Base-by-base conservation (phyloP, 2,329 filamentous ascomycete genomes). In the Cryphonectria nitschkei region DNA sequence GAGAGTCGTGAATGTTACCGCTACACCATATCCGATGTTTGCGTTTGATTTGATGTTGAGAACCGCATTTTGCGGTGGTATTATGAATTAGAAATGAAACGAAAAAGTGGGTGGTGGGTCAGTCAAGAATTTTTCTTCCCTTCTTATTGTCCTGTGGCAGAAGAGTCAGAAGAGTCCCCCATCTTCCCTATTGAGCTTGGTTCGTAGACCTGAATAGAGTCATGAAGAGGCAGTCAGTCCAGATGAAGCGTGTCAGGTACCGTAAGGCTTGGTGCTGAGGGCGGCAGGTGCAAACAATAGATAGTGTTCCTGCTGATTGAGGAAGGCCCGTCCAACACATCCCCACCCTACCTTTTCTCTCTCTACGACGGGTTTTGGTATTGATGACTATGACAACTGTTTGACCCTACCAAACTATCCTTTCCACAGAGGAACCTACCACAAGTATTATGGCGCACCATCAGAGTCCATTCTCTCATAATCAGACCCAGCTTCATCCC, bases 1-100 rank as follows among this genome's bases (percentile, higher is more conserved):
- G 70, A 72, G 70, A 72, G 70, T 72, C 68, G 69, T 65, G 61
- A 63, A 72, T 72, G 70, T 72, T 72, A 72, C 70, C 70, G 65
- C 62, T 72, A 72, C 70, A 72, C 70, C 70, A 70, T 72, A 72
- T 66, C 70, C 70, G 70, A 71, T 63, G 56, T 26, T 62, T 69
- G 26, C 61, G 60, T 34, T 61, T 43, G 50, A 52, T 37, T 34
- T 62, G 19, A 63, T 62, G 41, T 69, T 66, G 46, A 58, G 63
- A 14, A 19, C 14, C 16, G 19, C 5, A 22, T 29, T 34, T 63
- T 39, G 6, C 13, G 60, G 4, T 58, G 46, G 9, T 14, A 34
- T 50, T 63, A 70, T 72, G 43, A 69, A 32, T 64, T 58, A 64
- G 22, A 22, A 22, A 8, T 22, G 19, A 22, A 22, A 50, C 54